These are phyloP conservation scores for Daldinia eschscholtzii DNA, from an alignment of 2,329 filamentous ascomycete species.

Conservation along the genomic window DNA sequence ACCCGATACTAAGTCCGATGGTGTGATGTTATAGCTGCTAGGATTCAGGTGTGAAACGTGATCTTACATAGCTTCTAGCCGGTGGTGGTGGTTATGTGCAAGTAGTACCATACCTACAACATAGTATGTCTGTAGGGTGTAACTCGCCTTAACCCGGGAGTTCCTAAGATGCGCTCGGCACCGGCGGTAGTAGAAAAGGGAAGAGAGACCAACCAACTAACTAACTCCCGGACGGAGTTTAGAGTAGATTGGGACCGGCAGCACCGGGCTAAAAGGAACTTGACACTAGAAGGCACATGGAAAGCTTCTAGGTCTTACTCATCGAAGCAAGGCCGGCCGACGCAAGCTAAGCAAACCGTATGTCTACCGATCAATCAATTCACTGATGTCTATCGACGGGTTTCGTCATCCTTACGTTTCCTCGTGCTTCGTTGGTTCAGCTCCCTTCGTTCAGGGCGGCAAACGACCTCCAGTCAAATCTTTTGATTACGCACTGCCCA, in stretches of 20 bases:
- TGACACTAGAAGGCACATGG: constrained; percentile 3
- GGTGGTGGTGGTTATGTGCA: not conserved
- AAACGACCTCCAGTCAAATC: constrained; percentile 31
- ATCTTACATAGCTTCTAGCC: not conserved
- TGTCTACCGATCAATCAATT: not conserved
- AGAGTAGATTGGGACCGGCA: not conserved
- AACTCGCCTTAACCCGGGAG: constrained; percentile 2
- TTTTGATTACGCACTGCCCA: constrained; percentile 22
- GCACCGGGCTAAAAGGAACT: not conserved
- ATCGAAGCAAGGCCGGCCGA: not conserved
- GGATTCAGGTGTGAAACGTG: constrained; percentile 8
- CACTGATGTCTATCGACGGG: constrained; percentile 1
- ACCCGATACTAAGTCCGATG: not conserved
- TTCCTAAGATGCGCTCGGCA: constrained; percentile 4
- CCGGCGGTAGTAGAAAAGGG: constrained; percentile 2
- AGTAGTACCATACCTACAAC: not conserved
- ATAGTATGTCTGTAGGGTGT: not conserved
- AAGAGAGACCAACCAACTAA: not conserved
- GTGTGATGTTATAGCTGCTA: constrained; percentile 4
- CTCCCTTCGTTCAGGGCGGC: constrained; percentile 15
- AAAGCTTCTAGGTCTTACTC: constrained; percentile 17
- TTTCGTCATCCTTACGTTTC: constrained; percentile 17
- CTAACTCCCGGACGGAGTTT: not conserved
- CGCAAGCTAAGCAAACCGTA: not conserved
- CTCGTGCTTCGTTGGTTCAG: constrained; percentile 29